Evolutionary conservation across 2,329 filamentous ascomycete genomes (phyloP).

Genomic region (Fusarium coicis): DNA sequence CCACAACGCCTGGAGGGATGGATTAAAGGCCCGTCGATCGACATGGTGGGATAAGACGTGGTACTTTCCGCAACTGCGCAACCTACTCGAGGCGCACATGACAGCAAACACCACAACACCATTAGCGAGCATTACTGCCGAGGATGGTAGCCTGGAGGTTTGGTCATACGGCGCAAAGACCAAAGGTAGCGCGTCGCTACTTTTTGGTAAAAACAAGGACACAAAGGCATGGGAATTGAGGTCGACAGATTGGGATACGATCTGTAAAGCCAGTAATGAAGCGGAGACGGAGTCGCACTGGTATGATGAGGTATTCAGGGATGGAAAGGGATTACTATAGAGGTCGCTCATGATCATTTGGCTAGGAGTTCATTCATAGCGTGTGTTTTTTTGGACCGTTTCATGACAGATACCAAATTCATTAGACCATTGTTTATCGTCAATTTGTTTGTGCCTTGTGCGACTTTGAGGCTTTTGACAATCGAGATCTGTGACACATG

Average conservation of each 20-base stretch:
- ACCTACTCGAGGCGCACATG: conserved; percentile 33
- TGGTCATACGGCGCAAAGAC: conserved; percentile 26
- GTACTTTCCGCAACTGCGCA: conserved; percentile 41
- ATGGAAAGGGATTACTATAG: conserved; percentile 33
- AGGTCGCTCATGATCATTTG: conserved; percentile 12
- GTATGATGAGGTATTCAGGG: conserved; percentile 41
- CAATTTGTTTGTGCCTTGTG: neutral
- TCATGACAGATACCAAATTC: conserved; percentile 18
- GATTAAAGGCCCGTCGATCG: conserved; percentile 36
- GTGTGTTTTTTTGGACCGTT: conserved; percentile 23
- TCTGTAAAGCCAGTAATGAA: conserved; percentile 31
- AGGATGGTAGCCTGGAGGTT: conserved; percentile 20
- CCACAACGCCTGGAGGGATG: conserved; percentile 43
- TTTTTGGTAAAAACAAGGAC: conserved; percentile 39
- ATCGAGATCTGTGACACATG: neutral
- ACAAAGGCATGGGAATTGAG: conserved; percentile 33
- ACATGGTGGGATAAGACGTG: conserved; percentile 44
- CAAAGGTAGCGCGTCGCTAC: conserved; percentile 15
- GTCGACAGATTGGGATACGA: conserved; percentile 34
- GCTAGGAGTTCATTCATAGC: conserved; percentile 33
- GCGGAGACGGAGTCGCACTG: conserved; percentile 22
- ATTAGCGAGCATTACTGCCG: conserved; percentile 25
- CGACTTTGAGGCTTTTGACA: neutral
- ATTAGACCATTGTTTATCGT: neutral
- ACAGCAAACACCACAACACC: conserved; percentile 24